Evolutionary conservation across 129 eudicot genomes (phyloP).

Genomic region (Pulicaria dysenterica): DNA sequence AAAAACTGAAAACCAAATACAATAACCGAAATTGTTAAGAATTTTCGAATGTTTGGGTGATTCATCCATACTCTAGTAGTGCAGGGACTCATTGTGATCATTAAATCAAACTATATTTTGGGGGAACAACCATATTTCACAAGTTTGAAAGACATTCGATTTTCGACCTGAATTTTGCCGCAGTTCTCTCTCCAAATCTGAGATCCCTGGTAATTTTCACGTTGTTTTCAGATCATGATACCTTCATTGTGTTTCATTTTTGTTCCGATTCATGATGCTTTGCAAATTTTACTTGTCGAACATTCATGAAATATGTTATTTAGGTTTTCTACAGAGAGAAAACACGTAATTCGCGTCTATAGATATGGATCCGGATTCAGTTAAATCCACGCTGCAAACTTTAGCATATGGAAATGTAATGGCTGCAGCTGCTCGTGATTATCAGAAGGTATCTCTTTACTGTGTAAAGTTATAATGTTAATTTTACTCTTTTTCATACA

Average conservation of each 20-base stretch:
- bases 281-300: not conserved
- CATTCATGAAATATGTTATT: slow-evolving; percentile 5
- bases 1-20: not conserved
- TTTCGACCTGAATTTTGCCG: slow-evolving; percentile 2
- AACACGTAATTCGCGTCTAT: not conserved
- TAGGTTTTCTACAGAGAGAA: slow-evolving; percentile 19
- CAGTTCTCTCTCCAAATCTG: slow-evolving; percentile 23
- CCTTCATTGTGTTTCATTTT: slow-evolving; percentile 3
- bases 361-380: slow-evolving; percentile 86
- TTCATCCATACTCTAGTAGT: slow-evolving; percentile 5
- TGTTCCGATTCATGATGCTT: not conserved
- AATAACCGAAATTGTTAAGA: not conserved
- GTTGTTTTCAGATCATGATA: not conserved
- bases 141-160: not conserved
- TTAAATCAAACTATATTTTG: not conserved
- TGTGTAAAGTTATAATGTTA: no score
- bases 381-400: slow-evolving; percentile 78
- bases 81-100: slow-evolving; percentile 17
- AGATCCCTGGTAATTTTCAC: slow-evolving; percentile 23
- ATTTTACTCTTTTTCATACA: no score
- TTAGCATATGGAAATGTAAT: slow-evolving; percentile 56
- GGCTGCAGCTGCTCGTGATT: slow-evolving; percentile 98
- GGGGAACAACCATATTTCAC: not conserved
- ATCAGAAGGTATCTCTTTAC: slow-evolving; percentile 58
- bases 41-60: not conserved